Conservation (phyloP, 495 filamentous ascomycete genomes). For the Annulohypoxylon nitens region DNA sequence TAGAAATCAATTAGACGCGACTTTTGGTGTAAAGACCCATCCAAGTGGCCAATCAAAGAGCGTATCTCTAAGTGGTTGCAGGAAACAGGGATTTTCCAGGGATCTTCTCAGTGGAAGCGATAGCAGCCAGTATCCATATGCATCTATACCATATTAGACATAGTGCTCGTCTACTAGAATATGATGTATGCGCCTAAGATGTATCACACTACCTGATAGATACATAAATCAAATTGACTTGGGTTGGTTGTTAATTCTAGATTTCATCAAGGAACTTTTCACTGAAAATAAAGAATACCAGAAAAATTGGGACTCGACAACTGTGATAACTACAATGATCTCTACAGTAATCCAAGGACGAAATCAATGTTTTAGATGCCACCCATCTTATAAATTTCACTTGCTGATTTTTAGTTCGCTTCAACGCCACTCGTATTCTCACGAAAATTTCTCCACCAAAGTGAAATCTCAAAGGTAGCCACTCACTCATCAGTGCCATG, state of each 20-base stretch:
- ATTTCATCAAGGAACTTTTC: background rate
- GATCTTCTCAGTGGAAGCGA: background rate
- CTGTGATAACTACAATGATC: background rate
- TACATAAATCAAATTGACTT: background rate
- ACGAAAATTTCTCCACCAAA: background rate
- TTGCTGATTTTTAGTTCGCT: background rate
- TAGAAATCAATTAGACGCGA: slow-evolving; percentile 30
- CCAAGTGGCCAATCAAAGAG: slow-evolving; percentile 27
- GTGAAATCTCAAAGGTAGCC: background rate
- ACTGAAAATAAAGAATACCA: background rate
- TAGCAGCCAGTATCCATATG: background rate
- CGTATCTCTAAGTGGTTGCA: slow-evolving; percentile 42
- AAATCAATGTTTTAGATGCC: background rate
- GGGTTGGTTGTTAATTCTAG: background rate
- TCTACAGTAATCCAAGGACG: background rate
- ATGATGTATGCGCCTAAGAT: background rate
- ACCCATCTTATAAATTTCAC: background rate
- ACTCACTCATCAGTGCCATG: slow-evolving; percentile 14
- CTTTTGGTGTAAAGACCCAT: slow-evolving; percentile 19
- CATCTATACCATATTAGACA: background rate
- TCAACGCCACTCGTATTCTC: background rate
- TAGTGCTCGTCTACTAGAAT: background rate
- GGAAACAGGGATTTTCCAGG: slow-evolving; percentile 22
- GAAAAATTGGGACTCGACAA: slow-evolving; percentile 18
- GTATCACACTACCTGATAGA: background rate